Evolutionary conservation across 768 basidiomycete species (phyloP).

Genomic region (Pulveroboletus frians): DNA sequence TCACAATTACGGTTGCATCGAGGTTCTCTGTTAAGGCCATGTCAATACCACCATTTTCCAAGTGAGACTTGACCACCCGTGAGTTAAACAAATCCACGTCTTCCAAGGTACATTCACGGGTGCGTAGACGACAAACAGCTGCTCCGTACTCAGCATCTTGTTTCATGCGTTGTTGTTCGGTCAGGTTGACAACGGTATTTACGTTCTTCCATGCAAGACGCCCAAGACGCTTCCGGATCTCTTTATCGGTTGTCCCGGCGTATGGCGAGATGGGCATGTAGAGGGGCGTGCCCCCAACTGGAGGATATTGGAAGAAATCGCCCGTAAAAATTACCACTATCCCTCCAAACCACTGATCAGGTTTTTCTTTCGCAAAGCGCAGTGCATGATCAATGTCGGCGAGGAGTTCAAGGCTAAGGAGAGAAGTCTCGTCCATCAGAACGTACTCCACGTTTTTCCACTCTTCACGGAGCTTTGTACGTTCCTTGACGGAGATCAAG

Average conservation of each 20-base stretch:
- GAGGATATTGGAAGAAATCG: constrained; percentile 33
- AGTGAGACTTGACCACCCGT: neutral
- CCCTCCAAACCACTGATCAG: constrained; percentile 28
- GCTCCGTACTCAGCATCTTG: neutral
- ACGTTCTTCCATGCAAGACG: neutral
- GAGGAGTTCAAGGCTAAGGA: neutral
- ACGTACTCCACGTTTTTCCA: neutral
- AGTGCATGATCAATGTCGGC: neutral
- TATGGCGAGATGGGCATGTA: constrained; percentile 20
- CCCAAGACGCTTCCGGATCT: neutral
- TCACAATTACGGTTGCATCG: no score
- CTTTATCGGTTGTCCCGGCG: neutral
- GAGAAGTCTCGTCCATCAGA: neutral
- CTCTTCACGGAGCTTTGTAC: neutral
- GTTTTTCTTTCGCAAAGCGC: constrained; percentile 14
- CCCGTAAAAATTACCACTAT: constrained; percentile 30
- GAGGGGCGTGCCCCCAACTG: constrained; percentile 25
- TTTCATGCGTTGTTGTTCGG: neutral
- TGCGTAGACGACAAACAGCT: neutral
- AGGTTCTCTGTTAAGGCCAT: no score
- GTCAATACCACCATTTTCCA: no score
- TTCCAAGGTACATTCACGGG: neutral
- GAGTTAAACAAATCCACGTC: neutral
- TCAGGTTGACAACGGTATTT: neutral
- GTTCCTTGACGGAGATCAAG: neutral